Conservation (phyloP, 108 stramenopile genomes). For the Fistulifera solaris region DNA sequence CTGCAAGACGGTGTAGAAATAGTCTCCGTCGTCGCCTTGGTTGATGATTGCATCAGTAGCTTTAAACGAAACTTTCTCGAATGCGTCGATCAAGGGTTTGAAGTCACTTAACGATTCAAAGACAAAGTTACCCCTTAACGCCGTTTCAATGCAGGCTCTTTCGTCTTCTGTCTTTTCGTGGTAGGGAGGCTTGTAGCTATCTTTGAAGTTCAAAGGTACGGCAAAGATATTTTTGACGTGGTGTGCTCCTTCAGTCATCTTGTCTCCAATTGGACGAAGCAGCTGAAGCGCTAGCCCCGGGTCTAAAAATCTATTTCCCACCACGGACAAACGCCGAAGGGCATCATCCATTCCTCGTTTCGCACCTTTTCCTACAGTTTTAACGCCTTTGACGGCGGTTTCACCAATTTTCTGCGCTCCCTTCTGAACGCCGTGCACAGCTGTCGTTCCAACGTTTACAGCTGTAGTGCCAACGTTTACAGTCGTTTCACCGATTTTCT, state of each 20-base stretch:
- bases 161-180: slow-evolving; percentile 48
- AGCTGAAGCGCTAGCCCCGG: too few relatives aligned
- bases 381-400: neutral
- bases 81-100: slow-evolving; percentile 62
- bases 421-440: too few relatives aligned
- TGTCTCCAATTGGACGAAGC: too few relatives aligned
- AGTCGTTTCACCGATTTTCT: neutral
- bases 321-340: too few relatives aligned
- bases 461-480: too few relatives aligned
- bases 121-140: slow-evolving; percentile 56
- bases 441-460: too few relatives aligned
- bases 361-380: too few relatives aligned
- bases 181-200: slow-evolving; percentile 31
- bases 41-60: slow-evolving; percentile 48
- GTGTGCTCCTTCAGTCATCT: slow-evolving; percentile 8
- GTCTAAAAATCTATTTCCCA: too few relatives aligned
- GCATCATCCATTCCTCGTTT: too few relatives aligned
- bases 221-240: slow-evolving; percentile 42
- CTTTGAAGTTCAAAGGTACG: slow-evolving; percentile 19
- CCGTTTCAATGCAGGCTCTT: slow-evolving; percentile 46
- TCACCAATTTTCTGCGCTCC: neutral
- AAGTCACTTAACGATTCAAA: slow-evolving; percentile 56
- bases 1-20: slow-evolving; percentile 65
- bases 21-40: slow-evolving; percentile 73
- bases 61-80: slow-evolving; percentile 36